Base-by-base conservation (phyloP, 2,329 filamentous ascomycete species). In the Claviceps sp. region DNA sequence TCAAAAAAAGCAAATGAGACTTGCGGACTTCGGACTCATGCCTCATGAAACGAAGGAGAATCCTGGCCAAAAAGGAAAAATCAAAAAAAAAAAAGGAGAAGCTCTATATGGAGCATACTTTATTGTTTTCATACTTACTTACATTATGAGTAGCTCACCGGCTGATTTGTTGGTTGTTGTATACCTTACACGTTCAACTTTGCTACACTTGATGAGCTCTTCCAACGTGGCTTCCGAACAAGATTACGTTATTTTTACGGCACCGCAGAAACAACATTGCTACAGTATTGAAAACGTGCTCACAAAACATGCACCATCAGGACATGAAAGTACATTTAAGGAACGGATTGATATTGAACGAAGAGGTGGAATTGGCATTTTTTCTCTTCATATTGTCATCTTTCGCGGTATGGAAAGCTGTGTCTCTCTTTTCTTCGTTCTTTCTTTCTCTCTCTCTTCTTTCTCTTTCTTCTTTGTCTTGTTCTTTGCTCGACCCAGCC, bases 121-220 rank as follows among this genome's bases (percentile, higher is more conserved):
- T 62, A 61, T 63, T 60, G 61, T 55, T 60, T 57, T 62, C 56
- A 67, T 62, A 56, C 51, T 64, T 67, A 66, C 54, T 54, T 54
- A 59, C 55, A 64, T 56, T 61, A 65, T 63, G 57, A 56, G 52
- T 62, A 60, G 54, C 55, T 48, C 50, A 50, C 51, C 53, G 58
- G 52, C 52, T 52, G 47, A 50, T 51, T 44, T 47, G 50, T 48
- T 54, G 49, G 56, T 49, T 52, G 49, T 47, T 55, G 55, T 58
- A 58, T 56, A 51, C 55, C 41, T 55, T 58, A 54, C 46, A 54
- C 58, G 58, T 57, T 53, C 37, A 41, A 56, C 56, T 55, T 57
- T 54, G 55, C 53, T 60, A 53, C 50, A 47, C 52, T 51, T 53
- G 48, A 54, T 48, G 51, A 57, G 56, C 52, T 53, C 51, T 51